phyloP scores from a whole-genome alignment of 495 filamentous ascomycete genomes.

The Neurospora sp. region DNA sequence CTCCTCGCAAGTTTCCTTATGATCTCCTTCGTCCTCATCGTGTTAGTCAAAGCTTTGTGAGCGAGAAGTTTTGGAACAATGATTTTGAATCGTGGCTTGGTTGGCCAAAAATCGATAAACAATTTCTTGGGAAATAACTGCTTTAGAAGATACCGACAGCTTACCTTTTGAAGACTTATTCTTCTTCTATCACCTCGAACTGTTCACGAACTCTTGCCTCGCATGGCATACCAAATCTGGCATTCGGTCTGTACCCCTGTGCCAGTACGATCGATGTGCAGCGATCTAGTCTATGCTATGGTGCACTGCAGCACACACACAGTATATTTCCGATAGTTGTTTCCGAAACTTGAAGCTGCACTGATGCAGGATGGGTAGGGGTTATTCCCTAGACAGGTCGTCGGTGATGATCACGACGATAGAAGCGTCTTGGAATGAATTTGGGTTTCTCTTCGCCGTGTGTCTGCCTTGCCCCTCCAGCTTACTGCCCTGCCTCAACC shows the following conservation, averaged over 20 bases:
- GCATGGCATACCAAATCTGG: neutral
- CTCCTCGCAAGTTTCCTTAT: neutral
- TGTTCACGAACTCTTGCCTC: neutral
- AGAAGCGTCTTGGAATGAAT: neutral
- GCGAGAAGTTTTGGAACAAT: neutral
- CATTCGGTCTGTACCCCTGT: neutral
- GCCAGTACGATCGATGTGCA: neutral
- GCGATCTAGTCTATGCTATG: neutral
- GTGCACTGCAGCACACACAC: neutral
- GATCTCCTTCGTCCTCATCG: neutral
- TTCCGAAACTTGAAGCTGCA: neutral
- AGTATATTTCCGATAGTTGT: neutral
- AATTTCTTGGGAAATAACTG: neutral
- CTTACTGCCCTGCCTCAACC: neutral
- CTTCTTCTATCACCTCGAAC: neutral
- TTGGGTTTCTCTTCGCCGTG: neutral
- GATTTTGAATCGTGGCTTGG: neutral
- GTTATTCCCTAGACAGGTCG: neutral
- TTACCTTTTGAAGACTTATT: neutral
- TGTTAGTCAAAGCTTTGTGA: neutral
- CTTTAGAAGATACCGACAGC: neutral
- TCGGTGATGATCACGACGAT: neutral
- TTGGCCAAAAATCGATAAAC: neutral
- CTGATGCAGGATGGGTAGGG: neutral
- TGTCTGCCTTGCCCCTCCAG: neutral